Conservation (phyloP, 345 rosid species). For the Sisymbrium altissimum region DNA sequence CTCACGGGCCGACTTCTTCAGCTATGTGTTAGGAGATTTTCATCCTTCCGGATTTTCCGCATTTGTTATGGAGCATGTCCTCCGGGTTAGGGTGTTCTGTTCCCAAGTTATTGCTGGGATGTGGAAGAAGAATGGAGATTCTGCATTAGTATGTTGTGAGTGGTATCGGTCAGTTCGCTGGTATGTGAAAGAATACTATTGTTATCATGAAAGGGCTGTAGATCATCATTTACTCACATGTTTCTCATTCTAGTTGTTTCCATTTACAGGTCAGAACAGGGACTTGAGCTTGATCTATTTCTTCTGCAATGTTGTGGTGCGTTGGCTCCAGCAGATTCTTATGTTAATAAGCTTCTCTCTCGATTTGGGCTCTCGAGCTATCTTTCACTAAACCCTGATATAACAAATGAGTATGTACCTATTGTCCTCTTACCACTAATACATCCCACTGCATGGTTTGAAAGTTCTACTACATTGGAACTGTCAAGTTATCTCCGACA, state of each 20-base stretch:
- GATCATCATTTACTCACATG: constrained; percentile 12
- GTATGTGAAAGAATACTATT: constrained; percentile 40
- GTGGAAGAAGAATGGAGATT: constrained; percentile 95
- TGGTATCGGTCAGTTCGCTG: constrained; percentile 83
- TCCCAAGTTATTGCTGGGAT: constrained; percentile 89
- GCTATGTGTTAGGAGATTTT: constrained; percentile 51
- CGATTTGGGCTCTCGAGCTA: constrained; percentile 80
- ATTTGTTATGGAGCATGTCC: constrained; percentile 82
- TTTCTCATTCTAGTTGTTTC: constrained; percentile 24
- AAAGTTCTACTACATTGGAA: constrained; percentile 12
- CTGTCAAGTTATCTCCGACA: constrained; percentile 14
- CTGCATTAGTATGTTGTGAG: constrained; percentile 60
- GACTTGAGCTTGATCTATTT: constrained; percentile 93
- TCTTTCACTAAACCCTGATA: constrained; percentile 50
- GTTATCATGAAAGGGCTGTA: constrained; percentile 14
- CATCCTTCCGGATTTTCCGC: constrained; percentile 84
- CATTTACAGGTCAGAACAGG: constrained; percentile 80
- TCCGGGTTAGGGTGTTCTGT: constrained; percentile 85
- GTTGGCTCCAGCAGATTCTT: constrained; percentile 84
- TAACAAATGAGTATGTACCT: constrained; percentile 59
- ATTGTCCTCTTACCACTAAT: not conserved
- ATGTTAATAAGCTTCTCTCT: constrained; percentile 60
- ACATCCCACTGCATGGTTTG: not conserved
- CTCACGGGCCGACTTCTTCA: constrained; percentile 59
- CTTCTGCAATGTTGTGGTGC: constrained; percentile 97